Evolutionary conservation across 805 yeast genomes (phyloP).

Genomic region (Wickerhamomyces bisporus): DNA sequence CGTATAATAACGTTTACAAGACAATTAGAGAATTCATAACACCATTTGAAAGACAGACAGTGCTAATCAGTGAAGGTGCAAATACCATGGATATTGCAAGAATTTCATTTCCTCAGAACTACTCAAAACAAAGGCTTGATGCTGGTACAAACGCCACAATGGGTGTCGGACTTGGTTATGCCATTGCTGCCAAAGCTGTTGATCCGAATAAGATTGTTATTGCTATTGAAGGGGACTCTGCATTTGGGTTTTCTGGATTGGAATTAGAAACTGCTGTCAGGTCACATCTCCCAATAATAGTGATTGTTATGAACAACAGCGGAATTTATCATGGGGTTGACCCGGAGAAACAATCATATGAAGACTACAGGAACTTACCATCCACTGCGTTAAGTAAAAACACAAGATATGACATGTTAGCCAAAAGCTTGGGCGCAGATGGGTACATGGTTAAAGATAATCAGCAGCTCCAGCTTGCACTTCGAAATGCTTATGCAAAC

Average conservation of each 20-base stretch:
- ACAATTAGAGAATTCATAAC: conserved; percentile 37
- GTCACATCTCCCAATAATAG: conserved; percentile 44
- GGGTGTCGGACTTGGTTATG: conserved; percentile 73
- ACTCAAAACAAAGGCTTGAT: conserved; percentile 54
- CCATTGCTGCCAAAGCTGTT: conserved; percentile 53
- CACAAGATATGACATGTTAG: conserved; percentile 53
- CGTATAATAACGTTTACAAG: conserved; percentile 52
- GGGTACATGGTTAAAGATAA: conserved; percentile 45
- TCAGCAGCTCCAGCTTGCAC: conserved; percentile 30
- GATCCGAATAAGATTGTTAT: conserved; percentile 41
- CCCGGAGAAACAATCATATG: conserved; percentile 22
- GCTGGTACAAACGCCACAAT: conserved; percentile 77
- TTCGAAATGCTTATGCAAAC: conserved; percentile 33
- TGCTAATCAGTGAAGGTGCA: conserved; percentile 66
- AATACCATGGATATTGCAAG: conserved; percentile 72
- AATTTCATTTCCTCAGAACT: conserved; percentile 47
- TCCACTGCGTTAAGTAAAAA: conserved; percentile 55
- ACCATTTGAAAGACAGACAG: conserved; percentile 26
- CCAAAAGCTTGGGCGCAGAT: conserved; percentile 48
- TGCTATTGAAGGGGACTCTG: conserved; percentile 71
- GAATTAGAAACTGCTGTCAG: conserved; percentile 69
- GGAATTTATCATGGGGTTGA: conserved; percentile 67
- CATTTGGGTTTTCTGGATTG: conserved; percentile 70
- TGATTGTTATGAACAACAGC: conserved; percentile 66
- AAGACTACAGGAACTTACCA: conserved; percentile 33